A percentile compares a stretch with the other conserved stretches of the same genome.
Conservation (phyloP, 306 rosid species). For the Sesbania bispinosa region DNA sequence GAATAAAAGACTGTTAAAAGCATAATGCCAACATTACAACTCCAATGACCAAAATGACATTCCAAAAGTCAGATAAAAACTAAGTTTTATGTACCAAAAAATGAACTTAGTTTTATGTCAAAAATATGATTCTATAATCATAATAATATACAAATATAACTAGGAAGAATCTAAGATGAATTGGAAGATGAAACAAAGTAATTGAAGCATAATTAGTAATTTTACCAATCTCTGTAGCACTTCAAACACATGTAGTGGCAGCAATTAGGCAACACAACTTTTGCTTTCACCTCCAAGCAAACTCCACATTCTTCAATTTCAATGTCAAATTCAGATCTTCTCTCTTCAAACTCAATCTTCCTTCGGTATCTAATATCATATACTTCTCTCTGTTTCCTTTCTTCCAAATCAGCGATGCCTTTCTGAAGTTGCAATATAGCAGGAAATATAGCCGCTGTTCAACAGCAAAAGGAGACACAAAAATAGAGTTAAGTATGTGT, state of each 20-base stretch:
- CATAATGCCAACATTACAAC: not conserved
- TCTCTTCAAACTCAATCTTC: conserved; percentile 26
- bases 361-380: conserved; percentile 49
- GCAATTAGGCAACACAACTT: conserved; percentile 87
- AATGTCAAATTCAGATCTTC: conserved; percentile 58
- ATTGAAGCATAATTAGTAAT: not conserved
- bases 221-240: conserved; percentile 83
- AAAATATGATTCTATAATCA: not conserved
- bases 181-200: not conserved
- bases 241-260: conserved; percentile 73
- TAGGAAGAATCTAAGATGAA: not conserved
- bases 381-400: conserved; percentile 72
- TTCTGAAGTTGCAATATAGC: conserved; percentile 85
- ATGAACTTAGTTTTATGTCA: not conserved
- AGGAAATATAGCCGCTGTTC: conserved; percentile 77
- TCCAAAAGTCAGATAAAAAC: not conserved
- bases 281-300: conserved; percentile 79
- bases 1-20: not conserved
- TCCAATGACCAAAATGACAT: not conserved
- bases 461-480: not conserved
- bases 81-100: not conserved
- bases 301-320: conserved; percentile 94
- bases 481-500: not conserved
- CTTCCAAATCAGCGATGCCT: conserved; percentile 86
- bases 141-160: not conserved